These are phyloP conservation scores for Paulownia fortunei DNA, from an alignment of 257 asterid species.

Conservation along the genomic window DNA sequence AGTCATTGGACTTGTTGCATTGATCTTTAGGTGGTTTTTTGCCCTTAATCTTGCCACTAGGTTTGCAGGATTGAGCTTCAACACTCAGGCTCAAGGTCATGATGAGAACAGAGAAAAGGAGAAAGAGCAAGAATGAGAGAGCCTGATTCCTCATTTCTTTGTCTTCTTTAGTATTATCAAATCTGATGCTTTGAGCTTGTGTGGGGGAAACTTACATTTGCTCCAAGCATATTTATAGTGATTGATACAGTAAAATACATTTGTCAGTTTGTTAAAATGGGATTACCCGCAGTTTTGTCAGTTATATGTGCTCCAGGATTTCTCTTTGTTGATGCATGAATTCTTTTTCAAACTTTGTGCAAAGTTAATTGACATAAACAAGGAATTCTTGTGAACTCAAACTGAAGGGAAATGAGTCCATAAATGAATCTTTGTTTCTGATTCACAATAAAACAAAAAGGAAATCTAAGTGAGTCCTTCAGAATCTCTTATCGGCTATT, in stretches of 20 bases:
- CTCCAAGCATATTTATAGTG: constrained; percentile 2
- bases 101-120: constrained; percentile 8
- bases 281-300: neutral
- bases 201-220: neutral
- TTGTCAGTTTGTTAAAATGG: neutral
- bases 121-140: constrained; percentile 14
- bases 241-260: neutral
- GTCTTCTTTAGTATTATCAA: neutral
- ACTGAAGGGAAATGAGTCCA: neutral
- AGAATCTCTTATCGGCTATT: neutral
- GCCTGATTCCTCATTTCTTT: constrained; percentile 27
- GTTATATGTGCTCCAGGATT: neutral
- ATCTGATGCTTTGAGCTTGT: neutral
- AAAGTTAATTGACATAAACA: constrained; percentile 25
- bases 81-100: neutral
- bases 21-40: constrained; percentile 51
- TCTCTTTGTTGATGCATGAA: neutral
- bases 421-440: constrained; percentile 23
- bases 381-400: constrained; percentile 21
- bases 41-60: constrained; percentile 49
- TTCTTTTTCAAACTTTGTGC: neutral
- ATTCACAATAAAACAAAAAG: neutral
- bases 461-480: neutral
- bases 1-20: constrained; percentile 48
- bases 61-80: constrained; percentile 39